A percentile compares a stretch with the other conserved stretches of the same genome.
Evolutionary conservation across 2,329 filamentous ascomycete species (phyloP).

Genomic region (Phaeosphaeriaceae sp.): DNA sequence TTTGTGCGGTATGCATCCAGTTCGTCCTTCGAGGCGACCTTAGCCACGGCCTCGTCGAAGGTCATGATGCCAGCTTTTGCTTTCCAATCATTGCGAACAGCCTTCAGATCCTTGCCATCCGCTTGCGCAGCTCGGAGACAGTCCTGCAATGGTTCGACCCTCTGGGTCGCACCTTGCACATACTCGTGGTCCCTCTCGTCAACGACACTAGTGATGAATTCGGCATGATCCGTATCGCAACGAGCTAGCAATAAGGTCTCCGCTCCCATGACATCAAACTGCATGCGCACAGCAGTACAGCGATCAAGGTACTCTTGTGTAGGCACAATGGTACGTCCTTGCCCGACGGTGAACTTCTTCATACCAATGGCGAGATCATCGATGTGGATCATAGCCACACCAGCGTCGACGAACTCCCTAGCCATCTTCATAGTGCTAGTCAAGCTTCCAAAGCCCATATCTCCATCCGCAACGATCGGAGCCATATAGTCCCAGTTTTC

Average conservation of each 20-base stretch:
- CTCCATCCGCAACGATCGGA: conserved; percentile 52
- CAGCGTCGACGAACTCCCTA: conserved; percentile 51
- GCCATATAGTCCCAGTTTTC: conserved; percentile 51
- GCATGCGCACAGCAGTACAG: conserved; percentile 47
- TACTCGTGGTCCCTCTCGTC: conserved; percentile 51
- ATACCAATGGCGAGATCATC: conserved; percentile 54
- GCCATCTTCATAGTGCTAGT: conserved; percentile 52
- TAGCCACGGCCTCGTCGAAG: conserved; percentile 47
- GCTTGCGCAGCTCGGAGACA: conserved; percentile 29
- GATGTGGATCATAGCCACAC: conserved; percentile 54
- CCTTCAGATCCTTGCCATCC: conserved; percentile 30
- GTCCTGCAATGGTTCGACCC: conserved; percentile 35
- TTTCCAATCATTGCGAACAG: conserved; percentile 44
- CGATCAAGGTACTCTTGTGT: conserved; percentile 50
- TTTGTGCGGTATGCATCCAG: conserved; percentile 31
- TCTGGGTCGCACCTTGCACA: conserved; percentile 48
- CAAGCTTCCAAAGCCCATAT: conserved; percentile 54
- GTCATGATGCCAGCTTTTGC: conserved; percentile 38
- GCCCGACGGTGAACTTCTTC: conserved; percentile 54
- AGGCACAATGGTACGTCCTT: conserved; percentile 51
- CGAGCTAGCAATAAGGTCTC: conserved; percentile 50
- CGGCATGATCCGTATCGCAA: conserved; percentile 48
- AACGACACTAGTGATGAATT: conserved; percentile 50
- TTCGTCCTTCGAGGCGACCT: conserved; percentile 29
- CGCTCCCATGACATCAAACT: conserved; percentile 52